Base-by-base conservation (phyloP, 2,329 filamentous ascomycete genomes). In the Podosphaera fusca region DNA sequence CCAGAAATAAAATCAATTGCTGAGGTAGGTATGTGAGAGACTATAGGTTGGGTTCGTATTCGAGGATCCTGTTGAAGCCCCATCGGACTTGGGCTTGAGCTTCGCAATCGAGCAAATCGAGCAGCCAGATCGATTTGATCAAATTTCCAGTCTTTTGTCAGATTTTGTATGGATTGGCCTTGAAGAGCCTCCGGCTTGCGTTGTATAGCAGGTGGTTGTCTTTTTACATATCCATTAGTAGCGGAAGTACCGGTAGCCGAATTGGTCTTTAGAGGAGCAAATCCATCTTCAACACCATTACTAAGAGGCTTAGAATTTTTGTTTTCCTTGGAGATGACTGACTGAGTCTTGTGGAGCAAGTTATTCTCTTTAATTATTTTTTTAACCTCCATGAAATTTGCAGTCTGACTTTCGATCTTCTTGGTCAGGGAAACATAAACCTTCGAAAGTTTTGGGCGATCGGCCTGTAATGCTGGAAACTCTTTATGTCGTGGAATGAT, bases 401-500 rank as follows among this genome's bases (percentile, higher is more conserved):
- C 66, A 50, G 73, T 70, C 54, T 75, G 72, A 4, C 68, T 67
- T 36, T 70, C 70, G 53, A 82, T 74, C 58, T 74, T 73, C 55
- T 70, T 72, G 58, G 76, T 70, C 7, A 83, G 70, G 3, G 69
- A 69, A 49, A 67, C 69, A 63, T 81, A 79, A 14, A 73, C 65
- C 54, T 72, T 71, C 53, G 70, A 68, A 30, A 76, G 63, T 8
- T 76, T 73, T 33, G 35, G 34, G 33, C 72, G 71, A 54, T 81
- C 78, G 42, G 70, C 70, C 63, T 79, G 77, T 58, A 88, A 72
- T 55, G 76, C 74, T 34, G 79, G 77, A 67, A 81, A 94, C 60
- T 90, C 85, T 58, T 77, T 79, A 67, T 94, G 87, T 40, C 75
- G 75, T 1, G 86, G 85, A 33, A 96, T 82, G 47, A 82, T 72